Percentiles rank a stretch among this genome's conserved stretches.
Evolutionary conservation across 148 eudicot genomes (phyloP).

Genomic region (Arbutus unedo): DNA sequence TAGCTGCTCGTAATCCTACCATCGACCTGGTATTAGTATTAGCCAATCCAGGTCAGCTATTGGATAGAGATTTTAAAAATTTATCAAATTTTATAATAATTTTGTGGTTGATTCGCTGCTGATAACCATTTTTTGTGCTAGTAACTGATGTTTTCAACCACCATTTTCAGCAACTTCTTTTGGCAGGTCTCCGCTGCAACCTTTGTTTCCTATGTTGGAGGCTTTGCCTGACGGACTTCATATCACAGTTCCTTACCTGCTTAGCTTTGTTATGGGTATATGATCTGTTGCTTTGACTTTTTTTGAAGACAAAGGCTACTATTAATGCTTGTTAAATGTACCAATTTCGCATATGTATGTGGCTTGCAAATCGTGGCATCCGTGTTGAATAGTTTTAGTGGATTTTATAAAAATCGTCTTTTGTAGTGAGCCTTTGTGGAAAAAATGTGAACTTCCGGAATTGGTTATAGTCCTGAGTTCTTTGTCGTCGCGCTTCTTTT

Average conservation of each 20-base stretch:
- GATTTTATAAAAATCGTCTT: not conserved
- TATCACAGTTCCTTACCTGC: slow-evolving; percentile 71
- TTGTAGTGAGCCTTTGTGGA: not conserved
- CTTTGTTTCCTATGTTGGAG: slow-evolving; percentile 72
- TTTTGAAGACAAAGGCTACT: not conserved
- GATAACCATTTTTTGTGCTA: not conserved
- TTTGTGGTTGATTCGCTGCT: slow-evolving; percentile 16
- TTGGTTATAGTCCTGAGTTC: not conserved
- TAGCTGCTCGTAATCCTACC: slow-evolving; percentile 82
- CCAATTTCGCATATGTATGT: not conserved
- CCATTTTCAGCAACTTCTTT: slow-evolving; percentile 74
- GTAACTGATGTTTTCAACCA: slow-evolving; percentile 16
- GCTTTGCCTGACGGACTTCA: slow-evolving; percentile 71
- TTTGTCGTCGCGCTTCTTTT: not conserved
- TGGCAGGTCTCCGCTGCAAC: slow-evolving; percentile 80
- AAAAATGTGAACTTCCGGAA: not conserved
- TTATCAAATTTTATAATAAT: not conserved
- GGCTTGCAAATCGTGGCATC: slow-evolving; percentile 4
- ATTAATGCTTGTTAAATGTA: not conserved
- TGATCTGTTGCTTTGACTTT: slow-evolving; percentile 13
- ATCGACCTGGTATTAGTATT: slow-evolving; percentile 78
- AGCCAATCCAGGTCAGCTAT: slow-evolving; percentile 84
- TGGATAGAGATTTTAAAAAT: not conserved
- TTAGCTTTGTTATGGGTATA: slow-evolving; percentile 81
- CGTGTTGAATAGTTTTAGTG: not conserved